Percentiles rank a stretch among this genome's conserved stretches.
These are phyloP conservation scores for Xerocomellus chrysenteron DNA, from an alignment of 768 basidiomycete genomes.

Conservation along the genomic window DNA sequence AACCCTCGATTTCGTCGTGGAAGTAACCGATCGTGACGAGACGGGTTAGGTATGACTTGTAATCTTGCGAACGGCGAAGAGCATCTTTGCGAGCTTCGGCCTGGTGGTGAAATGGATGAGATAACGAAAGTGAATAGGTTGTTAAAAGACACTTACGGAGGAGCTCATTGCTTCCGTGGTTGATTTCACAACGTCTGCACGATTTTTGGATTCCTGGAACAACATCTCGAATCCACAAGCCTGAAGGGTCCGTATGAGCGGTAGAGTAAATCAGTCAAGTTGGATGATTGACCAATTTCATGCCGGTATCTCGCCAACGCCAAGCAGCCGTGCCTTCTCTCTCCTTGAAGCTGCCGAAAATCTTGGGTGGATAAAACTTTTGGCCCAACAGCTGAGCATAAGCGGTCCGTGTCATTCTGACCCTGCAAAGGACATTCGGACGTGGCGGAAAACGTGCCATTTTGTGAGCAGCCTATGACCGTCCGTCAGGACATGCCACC, in stretches of 20 bases:
- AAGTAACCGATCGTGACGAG: constrained; percentile 74
- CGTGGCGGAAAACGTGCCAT: constrained; percentile 89
- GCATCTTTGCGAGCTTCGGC: constrained; percentile 65
- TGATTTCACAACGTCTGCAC: constrained; percentile 38
- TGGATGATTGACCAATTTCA: constrained; percentile 74
- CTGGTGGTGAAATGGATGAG: constrained; percentile 34
- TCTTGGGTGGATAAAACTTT: constrained; percentile 87
- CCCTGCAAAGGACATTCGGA: constrained; percentile 55
- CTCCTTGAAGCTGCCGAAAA: constrained; percentile 76
- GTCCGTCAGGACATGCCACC: constrained; percentile 2
- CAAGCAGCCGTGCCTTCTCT: constrained; percentile 62
- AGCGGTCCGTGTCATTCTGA: constrained; percentile 84
- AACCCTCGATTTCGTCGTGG: constrained; percentile 72
- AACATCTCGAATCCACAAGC: constrained; percentile 97
- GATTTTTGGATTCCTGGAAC: constrained; percentile 78
- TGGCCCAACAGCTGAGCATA: constrained; percentile 94
- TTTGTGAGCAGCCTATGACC: constrained; percentile 72
- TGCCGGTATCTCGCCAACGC: constrained; percentile 82
- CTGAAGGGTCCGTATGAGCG: constrained; percentile 36
- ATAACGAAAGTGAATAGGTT: background rate
- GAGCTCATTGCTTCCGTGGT: constrained; percentile 39
- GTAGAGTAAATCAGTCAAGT: background rate
- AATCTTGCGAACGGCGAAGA: constrained; percentile 65
- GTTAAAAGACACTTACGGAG: constrained; percentile 43
- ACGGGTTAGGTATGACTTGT: constrained; percentile 66